Evolutionary conservation across 1,284 basidiomycete genomes (phyloP), one percentile per base, ranked within the genome.

Genomic region (Phylloporus sp.): DNA sequence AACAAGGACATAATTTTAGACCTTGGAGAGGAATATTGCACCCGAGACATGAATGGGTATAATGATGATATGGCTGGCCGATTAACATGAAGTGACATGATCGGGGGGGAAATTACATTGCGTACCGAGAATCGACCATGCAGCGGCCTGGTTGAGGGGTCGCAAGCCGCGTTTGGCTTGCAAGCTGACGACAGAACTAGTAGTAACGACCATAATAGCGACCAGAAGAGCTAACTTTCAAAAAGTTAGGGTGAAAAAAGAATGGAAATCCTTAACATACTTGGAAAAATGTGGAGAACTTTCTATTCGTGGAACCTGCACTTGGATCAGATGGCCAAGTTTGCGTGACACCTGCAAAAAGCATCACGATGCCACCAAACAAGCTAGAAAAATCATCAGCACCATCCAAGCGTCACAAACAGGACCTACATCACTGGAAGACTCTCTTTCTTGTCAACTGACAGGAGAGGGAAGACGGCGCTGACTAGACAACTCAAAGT

Each of bases 401-500:
- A 49, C 47, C 50, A 56, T 22, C n/a, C 17, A 57, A 49, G 26
- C 5, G 7, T 17, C 24, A 57, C 29, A 26, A 8, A 28, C 29
- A 11, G 53, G 17, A 78, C 86, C 70, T 66, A 92, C 92, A 94
- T 87, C 12, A 81, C 71, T 0, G 71, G 37, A 42, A 91, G 61
- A 66, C 80, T 89, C 75, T 96, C 94, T 22, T 82, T 79, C 72
- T 94, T 93, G 66, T 95, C 88, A 4, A 94, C 89, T 22, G 85
- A 80, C 32, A 93, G 79, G 31, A 93, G 71, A 0, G 92, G 93
- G 68, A 96, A 96, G 3, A 92, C 68, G 0, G 83, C 86, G 1
- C 84, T 87, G 15, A 79, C 69, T 6, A 86, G 66, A 74, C 90
- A 94, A 5, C 80, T 78, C 5, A 74, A 32, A 1, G 76, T 73